A percentile compares a stretch with the other conserved stretches of the same genome.
Evolutionary conservation across 2,329 filamentous ascomycete genomes (phyloP).

Genomic region (Sarocladium brachiariae): DNA sequence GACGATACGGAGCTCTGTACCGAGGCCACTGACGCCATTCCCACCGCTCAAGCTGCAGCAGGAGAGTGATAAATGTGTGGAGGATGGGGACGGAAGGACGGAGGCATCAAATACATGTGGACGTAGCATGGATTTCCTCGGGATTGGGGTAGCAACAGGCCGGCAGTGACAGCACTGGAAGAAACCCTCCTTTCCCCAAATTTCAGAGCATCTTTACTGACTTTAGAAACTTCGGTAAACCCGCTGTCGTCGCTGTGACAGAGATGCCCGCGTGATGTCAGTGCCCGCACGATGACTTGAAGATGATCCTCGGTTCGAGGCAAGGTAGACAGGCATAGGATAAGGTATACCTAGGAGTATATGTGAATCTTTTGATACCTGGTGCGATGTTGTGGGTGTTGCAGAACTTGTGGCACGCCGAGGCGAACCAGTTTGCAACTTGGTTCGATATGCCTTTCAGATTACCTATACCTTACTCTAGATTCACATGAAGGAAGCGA

Average conservation of each 20-base stretch:
- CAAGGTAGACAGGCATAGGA: neutral
- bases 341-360: no score
- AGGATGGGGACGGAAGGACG: neutral
- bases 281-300: neutral
- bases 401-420: no score
- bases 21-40: neutral
- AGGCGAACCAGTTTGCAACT: no score
- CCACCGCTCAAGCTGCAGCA: neutral
- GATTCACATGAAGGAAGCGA: no score
- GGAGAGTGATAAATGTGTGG: neutral
- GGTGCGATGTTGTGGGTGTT: no score
- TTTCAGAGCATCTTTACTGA: neutral
- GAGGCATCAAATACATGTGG: neutral
- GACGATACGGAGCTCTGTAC: neutral
- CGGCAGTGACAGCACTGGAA: neutral
- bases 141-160: neutral
- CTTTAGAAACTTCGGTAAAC: neutral
- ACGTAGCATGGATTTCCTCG: neutral
- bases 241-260: neutral
- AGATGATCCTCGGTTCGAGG: neutral
- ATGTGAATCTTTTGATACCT: no score
- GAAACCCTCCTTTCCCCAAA: neutral
- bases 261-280: neutral
- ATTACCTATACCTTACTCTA: no score
- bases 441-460: no score